phyloP scores from a whole-genome alignment of 345 rosid genomes.

The Dipteronia dyeriana region DNA sequence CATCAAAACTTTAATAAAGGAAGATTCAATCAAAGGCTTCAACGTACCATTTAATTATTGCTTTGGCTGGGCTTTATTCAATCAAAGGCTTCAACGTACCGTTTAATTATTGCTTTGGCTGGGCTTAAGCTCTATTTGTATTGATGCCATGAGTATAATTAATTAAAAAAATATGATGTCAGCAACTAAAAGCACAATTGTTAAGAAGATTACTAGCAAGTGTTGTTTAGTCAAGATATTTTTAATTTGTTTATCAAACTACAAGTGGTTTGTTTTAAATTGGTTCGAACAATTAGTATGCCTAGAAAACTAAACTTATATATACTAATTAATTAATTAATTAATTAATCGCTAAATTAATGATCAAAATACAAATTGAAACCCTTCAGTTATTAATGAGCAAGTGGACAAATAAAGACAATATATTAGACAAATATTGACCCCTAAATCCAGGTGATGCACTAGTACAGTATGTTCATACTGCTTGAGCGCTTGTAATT shows the following conservation, averaged over 20 bases:
- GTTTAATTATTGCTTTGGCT: too few relatives aligned
- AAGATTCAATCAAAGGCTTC: too few relatives aligned
- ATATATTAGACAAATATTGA: neutral
- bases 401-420: neutral
- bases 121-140: neutral
- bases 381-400: neutral
- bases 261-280: neutral
- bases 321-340: too few relatives aligned
- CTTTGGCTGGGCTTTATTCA: too few relatives aligned
- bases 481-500: too few relatives aligned
- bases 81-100: too few relatives aligned
- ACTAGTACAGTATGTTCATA: too few relatives aligned
- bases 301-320: neutral
- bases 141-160: neutral
- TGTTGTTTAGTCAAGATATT: too few relatives aligned
- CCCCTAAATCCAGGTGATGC: neutral
- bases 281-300: neutral
- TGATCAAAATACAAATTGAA: neutral
- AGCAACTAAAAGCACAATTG: neutral
- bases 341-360: too few relatives aligned
- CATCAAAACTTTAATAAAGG: too few relatives aligned
- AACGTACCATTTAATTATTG: too few relatives aligned
- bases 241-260: neutral
- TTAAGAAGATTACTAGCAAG: neutral
- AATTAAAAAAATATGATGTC: neutral